Evolutionary conservation across 2,329 filamentous ascomycete genomes (phyloP), one percentile per base, ranked within the genome.

Genomic region (Blastomyces gilchristii): DNA sequence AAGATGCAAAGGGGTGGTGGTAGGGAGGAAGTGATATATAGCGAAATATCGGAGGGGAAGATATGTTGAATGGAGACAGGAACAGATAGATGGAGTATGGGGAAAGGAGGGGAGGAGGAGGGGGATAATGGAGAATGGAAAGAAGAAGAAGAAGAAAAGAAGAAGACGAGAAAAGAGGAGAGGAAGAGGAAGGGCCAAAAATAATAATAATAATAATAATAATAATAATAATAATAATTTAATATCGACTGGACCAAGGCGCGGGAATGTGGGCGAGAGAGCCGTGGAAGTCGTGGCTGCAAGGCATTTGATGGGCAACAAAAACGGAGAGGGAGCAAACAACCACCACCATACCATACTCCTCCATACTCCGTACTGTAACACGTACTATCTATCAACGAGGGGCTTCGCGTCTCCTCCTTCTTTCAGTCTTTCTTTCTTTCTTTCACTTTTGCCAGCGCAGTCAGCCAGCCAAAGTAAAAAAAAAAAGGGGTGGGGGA

Each of bases 91-190:
- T 22, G n/a, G n/a, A 22, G n/a, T 22, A 22, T 22, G n/a, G n/a
- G n/a, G n/a, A 22, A 22, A 22, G n/a, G n/a, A 22, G n/a, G n/a
- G 58, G 61, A 57, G 63, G 50, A 64, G 60, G 63, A 66, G 63
- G 65, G 65, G 67, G 65, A 64, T 62, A 22, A 22, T 22, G n/a
- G n/a, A 22, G n/a, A 58, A 66, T 62, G 63, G 62, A 28, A 60
- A 62, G 65, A 63, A 66, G 62, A 28, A 60, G 63, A 65, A 62
- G 66, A 62, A 63, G 65, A 66, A 66, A 63, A 63, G 60, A 65
- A 64, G 60, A 64, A 61, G 60, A 63, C 60, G 58, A 66, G 62
- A 67, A 68, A 63, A 31, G 31, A 31, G 3, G 31, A 31, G 64
- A 62, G n/a, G 60, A 63, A 62, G 66, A 64, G 62, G 64, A 66